Percentiles rank a stretch among this genome's conserved stretches.
Evolutionary conservation across 768 basidiomycete genomes (phyloP).

Genomic region (Hypsizygus marmoreus): DNA sequence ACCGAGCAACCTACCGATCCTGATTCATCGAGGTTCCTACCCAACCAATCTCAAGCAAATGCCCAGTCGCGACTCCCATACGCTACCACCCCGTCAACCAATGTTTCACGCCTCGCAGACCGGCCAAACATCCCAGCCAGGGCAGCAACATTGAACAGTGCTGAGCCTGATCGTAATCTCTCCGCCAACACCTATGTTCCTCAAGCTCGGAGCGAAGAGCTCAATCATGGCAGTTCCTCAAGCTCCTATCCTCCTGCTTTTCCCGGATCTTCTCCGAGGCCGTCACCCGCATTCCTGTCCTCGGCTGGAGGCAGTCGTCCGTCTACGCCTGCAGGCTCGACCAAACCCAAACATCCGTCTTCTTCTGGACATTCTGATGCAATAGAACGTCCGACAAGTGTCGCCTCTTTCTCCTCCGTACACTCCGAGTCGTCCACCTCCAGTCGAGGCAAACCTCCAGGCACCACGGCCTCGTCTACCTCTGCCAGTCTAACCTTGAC

Average conservation of each 20-base stretch:
- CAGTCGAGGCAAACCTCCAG: constrained; percentile 42
- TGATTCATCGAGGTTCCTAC: constrained; percentile 22
- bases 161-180: constrained; percentile 57
- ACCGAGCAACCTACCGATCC: constrained; percentile 28
- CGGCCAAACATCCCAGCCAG: constrained; percentile 60
- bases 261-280: constrained; percentile 42
- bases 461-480: constrained; percentile 57
- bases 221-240: constrained; percentile 52
- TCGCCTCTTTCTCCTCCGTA: constrained; percentile 53
- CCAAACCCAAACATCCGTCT: constrained; percentile 48
- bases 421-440: constrained; percentile 54
- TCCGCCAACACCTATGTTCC: constrained; percentile 35
- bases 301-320: constrained; percentile 51
- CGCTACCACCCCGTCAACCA: constrained; percentile 35
- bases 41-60: constrained; percentile 14
- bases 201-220: constrained; percentile 72
- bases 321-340: constrained; percentile 56
- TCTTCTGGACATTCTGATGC: constrained; percentile 57
- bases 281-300: constrained; percentile 48
- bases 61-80: constrained; percentile 26
- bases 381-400: constrained; percentile 46
- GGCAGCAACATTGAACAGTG: constrained; percentile 61
- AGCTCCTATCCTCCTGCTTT: constrained; percentile 25
- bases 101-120: constrained; percentile 43
- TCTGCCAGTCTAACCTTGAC: constrained; percentile 58